These are phyloP conservation scores for Metarhizium brunneum DNA, from an alignment of 2,329 filamentous ascomycete genomes.

Conservation along the genomic window DNA sequence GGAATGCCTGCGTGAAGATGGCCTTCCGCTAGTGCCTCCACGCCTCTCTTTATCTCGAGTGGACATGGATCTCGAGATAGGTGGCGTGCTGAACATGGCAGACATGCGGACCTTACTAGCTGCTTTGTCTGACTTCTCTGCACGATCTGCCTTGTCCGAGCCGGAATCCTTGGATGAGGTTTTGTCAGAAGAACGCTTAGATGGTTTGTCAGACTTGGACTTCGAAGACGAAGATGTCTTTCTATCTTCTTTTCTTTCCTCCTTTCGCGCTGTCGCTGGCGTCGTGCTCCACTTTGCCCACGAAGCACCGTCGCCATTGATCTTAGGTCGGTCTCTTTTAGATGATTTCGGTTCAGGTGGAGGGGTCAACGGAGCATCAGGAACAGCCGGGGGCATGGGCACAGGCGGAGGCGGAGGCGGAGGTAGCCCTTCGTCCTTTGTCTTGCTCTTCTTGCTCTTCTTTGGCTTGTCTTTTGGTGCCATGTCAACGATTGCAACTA, in stretches of 20 bases:
- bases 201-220: conserved; percentile 55
- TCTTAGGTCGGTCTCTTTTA: conserved; percentile 69
- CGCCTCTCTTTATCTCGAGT: conserved; percentile 49
- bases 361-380: conserved; percentile 39
- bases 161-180: conserved; percentile 58
- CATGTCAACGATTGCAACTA: conserved; percentile 42
- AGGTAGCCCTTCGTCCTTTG: conserved; percentile 13
- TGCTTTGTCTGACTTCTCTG: conserved; percentile 32
- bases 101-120: conserved; percentile 45
- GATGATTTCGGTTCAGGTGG: conserved; percentile 48
- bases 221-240: conserved; percentile 39
- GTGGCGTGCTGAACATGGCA: conserved; percentile 60
- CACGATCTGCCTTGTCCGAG: conserved; percentile 58
- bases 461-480: conserved; percentile 29
- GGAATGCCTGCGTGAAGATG: conserved; percentile 62
- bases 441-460: conserved; percentile 27
- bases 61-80: conserved; percentile 60
- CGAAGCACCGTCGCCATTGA: conserved; percentile 60
- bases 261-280: conserved; percentile 30
- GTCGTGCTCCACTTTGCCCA: conserved; percentile 70
- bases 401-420: conserved; percentile 35
- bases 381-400: conserved; percentile 36
- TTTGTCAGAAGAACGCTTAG: conserved; percentile 45
- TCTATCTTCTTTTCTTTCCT: conserved; percentile 30
- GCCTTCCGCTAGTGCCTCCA: conserved; percentile 41